A percentile compares a stretch with the other conserved stretches of the same genome.
Conservation (phyloP, 352 stramenopile species). For the Hyaloperonospora arabidopsidis region DNA sequence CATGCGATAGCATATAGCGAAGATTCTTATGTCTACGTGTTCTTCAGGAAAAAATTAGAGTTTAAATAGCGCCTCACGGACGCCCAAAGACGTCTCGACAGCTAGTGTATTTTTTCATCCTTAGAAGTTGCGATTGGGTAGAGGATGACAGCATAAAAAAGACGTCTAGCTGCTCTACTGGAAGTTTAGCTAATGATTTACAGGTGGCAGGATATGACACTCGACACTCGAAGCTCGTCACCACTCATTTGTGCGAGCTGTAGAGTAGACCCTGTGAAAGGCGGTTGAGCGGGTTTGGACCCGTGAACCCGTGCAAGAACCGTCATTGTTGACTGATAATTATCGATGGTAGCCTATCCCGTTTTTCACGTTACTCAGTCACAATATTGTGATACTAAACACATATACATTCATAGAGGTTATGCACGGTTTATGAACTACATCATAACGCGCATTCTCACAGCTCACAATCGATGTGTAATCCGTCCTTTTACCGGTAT, state of each 20-base stretch:
- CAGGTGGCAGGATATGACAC: too few species aligned
- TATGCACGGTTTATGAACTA: too few species aligned
- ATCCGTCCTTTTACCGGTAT: too few species aligned
- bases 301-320: constrained; percentile 3
- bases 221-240: background rate
- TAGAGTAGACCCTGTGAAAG: constrained; percentile 1
- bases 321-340: background rate
- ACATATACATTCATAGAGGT: too few species aligned
- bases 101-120: constrained; percentile 71
- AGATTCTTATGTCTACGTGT: constrained; percentile 4
- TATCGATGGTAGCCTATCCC: too few species aligned
- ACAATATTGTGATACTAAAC: too few species aligned
- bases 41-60: constrained; percentile 87
- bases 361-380: too few species aligned
- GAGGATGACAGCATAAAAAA: too few species aligned
- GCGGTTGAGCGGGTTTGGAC: constrained; percentile 6
- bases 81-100: constrained; percentile 26
- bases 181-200: too few species aligned
- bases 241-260: constrained; percentile 21
- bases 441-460: too few species aligned
- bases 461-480: too few species aligned
- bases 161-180: too few species aligned
- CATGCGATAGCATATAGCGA: constrained; percentile 12
- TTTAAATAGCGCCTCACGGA: constrained; percentile 49
- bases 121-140: constrained; percentile 29